phyloP scores from a whole-genome alignment of 257 asterid species.

The Capsicum pubescens region DNA sequence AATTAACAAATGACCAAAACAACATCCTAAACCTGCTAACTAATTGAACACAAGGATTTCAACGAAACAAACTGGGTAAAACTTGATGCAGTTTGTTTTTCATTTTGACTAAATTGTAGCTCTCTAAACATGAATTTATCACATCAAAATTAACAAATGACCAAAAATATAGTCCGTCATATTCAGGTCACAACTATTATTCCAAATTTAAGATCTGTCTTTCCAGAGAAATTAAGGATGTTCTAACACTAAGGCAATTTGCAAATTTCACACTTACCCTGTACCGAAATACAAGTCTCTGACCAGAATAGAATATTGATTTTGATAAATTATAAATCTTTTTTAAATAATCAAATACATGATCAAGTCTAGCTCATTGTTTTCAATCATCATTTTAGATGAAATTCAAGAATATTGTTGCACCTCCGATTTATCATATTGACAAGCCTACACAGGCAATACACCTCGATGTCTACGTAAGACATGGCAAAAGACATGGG shows the following conservation, averaged over 20 bases:
- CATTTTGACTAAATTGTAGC: background rate
- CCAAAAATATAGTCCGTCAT: background rate
- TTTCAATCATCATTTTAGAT: conserved; percentile 3
- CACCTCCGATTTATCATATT: background rate
- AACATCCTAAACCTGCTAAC: conserved; percentile 7
- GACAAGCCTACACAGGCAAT: background rate
- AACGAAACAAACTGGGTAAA: background rate
- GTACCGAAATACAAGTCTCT: background rate
- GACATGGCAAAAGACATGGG: background rate
- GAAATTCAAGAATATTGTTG: background rate
- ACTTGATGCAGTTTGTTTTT: background rate
- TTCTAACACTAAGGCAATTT: background rate
- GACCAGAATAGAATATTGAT: background rate
- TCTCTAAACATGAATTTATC: background rate
- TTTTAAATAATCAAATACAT: background rate
- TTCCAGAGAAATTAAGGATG: background rate
- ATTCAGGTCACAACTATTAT: background rate
- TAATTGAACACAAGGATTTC: background rate
- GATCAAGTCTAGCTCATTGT: background rate
- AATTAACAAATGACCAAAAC: background rate
- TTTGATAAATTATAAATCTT: background rate
- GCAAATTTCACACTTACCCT: conserved; percentile 11
- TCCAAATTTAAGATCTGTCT: background rate
- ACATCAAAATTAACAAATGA: background rate
- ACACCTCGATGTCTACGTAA: background rate